phyloP scores from a whole-genome alignment of 1,139 yeast genomes.

The Candida tetrigidarum region DNA sequence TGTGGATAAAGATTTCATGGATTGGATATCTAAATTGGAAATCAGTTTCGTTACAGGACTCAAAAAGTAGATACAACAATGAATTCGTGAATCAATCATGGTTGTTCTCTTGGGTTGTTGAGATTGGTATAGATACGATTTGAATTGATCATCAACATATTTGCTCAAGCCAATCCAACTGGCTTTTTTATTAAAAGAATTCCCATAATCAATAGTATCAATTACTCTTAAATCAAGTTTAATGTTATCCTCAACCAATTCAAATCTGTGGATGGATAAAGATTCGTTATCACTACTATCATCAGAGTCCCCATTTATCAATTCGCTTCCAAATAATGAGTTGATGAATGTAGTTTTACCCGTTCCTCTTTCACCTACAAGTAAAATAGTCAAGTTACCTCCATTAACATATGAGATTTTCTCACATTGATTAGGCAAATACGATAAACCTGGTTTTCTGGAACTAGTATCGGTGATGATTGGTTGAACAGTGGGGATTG shows the following conservation, averaged over 20 bases:
- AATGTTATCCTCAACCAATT: constrained; percentile 55
- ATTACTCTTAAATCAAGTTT: constrained; percentile 51
- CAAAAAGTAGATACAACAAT: constrained; percentile 77
- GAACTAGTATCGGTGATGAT: neutral
- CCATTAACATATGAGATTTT: constrained; percentile 29
- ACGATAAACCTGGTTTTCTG: constrained; percentile 24
- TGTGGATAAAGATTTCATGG: constrained; percentile 68
- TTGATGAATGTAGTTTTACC: constrained; percentile 88
- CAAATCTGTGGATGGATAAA: constrained; percentile 35
- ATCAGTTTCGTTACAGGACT: constrained; percentile 59
- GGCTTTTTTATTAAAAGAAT: constrained; percentile 43
- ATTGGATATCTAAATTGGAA: constrained; percentile 61
- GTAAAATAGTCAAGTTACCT: constrained; percentile 60
- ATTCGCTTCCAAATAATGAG: constrained; percentile 37
- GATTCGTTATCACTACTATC: constrained; percentile 9
- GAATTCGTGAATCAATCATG: constrained; percentile 64
- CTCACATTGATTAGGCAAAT: constrained; percentile 33
- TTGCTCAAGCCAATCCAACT: constrained; percentile 63
- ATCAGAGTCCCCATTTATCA: constrained; percentile 12
- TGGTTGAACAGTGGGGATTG: neutral
- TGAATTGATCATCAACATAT: constrained; percentile 65
- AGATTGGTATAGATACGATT: constrained; percentile 61
- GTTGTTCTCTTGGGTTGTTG: constrained; percentile 67
- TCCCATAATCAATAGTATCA: constrained; percentile 39
- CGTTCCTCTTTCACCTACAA: constrained; percentile 75